Base-by-base conservation (phyloP, 306 rosid genomes). In the Geum urbanum region DNA sequence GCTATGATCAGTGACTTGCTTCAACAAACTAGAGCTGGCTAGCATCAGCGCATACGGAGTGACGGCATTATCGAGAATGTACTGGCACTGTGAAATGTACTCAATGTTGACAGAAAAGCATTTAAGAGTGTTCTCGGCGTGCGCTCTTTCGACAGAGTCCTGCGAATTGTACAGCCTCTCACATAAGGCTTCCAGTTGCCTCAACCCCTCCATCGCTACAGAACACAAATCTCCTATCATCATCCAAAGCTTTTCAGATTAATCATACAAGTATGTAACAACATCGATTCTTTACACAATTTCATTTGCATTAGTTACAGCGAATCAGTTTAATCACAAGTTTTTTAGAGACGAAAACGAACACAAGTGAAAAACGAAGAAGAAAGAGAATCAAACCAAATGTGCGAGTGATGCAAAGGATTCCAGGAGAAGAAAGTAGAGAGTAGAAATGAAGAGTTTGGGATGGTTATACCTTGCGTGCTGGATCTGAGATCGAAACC, bases 1-100 rank as follows among this genome's bases (percentile, higher is more conserved):
- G 77, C 83, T 85, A 57, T 85, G 89, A 61, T 85, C 86, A 4
- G 89, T 85, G 73, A 85, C 86, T 82, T 85, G 89, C 81, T 85
- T 85, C 86, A 85, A 69, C 82, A 85, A 66, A 63, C 89, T 85
- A 3, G 89, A 85, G 54, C 89, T 85, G 8, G 89, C 89, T 18
- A 85, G 80, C 89, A 85, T 85, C 73, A 85, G 48, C 8, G 89
- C 89, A 27, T 85, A 85, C 2, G 89, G 89, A 14, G 89, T 85
- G 45, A 82, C 63, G 4, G 89, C 84, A 77, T 82, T 82, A 80
- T 85, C 89, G 5, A 85, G 89, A 77, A 85, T 85, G 83, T 79
- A 85, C 20, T 85, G 89, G 56, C 89, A 85, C 71, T 85, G 89
- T 2, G 89, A 85, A 40, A 82, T 85, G 77, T 85, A 85, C 49